Evolutionary conservation across 345 rosid species (phyloP).

Genomic region (Populus euphratica): DNA sequence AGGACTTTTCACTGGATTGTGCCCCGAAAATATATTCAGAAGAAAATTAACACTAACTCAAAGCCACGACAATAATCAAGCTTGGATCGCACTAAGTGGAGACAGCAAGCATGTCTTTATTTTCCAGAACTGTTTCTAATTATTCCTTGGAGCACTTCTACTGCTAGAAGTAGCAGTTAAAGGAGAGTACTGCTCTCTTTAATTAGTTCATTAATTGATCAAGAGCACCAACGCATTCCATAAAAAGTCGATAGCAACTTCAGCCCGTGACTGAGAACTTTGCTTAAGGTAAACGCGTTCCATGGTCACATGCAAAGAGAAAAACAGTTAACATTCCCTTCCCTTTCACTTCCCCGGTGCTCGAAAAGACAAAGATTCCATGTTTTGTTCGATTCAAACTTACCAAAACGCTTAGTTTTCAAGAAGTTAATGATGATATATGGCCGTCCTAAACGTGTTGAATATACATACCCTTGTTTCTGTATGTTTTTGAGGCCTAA

Average conservation of each 20-base stretch:
- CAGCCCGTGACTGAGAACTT: conserved; percentile 4
- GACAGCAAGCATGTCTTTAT: not conserved
- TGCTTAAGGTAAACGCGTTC: not conserved
- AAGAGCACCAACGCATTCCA: not conserved
- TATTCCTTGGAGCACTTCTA: not conserved
- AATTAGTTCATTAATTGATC: not conserved
- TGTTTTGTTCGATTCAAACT: conserved; percentile 3
- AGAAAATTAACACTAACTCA: not conserved
- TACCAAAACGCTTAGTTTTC: not conserved
- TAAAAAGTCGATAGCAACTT: not conserved
- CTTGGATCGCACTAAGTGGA: not conserved
- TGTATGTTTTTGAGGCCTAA: not conserved
- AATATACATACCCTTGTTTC: not conserved
- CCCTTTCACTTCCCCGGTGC: not conserved
- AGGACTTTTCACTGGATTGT: not conserved
- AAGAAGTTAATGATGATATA: conserved; percentile 7
- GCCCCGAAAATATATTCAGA: not conserved
- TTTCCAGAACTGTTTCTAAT: not conserved
- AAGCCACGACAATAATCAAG: not conserved
- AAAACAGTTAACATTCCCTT: not conserved
- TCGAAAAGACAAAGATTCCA: not conserved
- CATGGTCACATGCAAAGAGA: not conserved
- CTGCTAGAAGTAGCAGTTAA: not conserved
- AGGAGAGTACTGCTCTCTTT: not conserved
- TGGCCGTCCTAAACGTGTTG: not conserved